phyloP scores from a whole-genome alignment of 495 filamentous ascomycete species.

The Daldinia bambusicola region DNA sequence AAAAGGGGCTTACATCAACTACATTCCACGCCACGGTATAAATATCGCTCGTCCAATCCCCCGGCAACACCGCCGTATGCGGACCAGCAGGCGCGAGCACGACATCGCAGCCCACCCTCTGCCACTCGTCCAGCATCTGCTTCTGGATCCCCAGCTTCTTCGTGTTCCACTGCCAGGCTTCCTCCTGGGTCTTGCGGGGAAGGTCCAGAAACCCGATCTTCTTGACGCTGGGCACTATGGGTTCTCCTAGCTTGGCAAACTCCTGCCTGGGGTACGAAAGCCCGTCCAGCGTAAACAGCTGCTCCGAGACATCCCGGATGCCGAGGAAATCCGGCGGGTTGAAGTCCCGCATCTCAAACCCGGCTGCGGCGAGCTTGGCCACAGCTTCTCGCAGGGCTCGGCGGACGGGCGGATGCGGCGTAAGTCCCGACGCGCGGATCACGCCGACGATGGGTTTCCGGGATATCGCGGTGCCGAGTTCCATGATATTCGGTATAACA shows the following conservation, averaged over 20 bases:
- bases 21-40: slow-evolving; percentile 53
- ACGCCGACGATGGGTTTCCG: slow-evolving; percentile 56
- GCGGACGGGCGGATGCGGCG: slow-evolving; percentile 41
- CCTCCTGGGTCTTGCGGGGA: slow-evolving; percentile 47
- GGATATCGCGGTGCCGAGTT: neutral
- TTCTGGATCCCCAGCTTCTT: slow-evolving; percentile 44
- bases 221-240: slow-evolving; percentile 44
- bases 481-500: slow-evolving; percentile 43
- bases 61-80: slow-evolving; percentile 46
- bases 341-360: slow-evolving; percentile 37
- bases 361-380: slow-evolving; percentile 36
- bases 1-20: slow-evolving; percentile 36
- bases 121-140: slow-evolving; percentile 49
- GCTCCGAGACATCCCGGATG: slow-evolving; percentile 42
- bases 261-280: slow-evolving; percentile 48
- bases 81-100: slow-evolving; percentile 48
- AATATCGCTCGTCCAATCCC: slow-evolving; percentile 47
- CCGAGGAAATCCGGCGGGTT: slow-evolving; percentile 38
- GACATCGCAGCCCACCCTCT: slow-evolving; percentile 46
- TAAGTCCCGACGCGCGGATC: slow-evolving; percentile 51
- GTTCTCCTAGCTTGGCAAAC: slow-evolving; percentile 46
- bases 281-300: slow-evolving; percentile 51
- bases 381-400: slow-evolving; percentile 42
- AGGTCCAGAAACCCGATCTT: slow-evolving; percentile 49
- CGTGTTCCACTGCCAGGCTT: slow-evolving; percentile 48